Percentiles rank a stretch among this genome's conserved stretches.
These are phyloP conservation scores for Sugiyamaella floridensis DNA, from an alignment of 805 yeast species.

Conservation along the genomic window DNA sequence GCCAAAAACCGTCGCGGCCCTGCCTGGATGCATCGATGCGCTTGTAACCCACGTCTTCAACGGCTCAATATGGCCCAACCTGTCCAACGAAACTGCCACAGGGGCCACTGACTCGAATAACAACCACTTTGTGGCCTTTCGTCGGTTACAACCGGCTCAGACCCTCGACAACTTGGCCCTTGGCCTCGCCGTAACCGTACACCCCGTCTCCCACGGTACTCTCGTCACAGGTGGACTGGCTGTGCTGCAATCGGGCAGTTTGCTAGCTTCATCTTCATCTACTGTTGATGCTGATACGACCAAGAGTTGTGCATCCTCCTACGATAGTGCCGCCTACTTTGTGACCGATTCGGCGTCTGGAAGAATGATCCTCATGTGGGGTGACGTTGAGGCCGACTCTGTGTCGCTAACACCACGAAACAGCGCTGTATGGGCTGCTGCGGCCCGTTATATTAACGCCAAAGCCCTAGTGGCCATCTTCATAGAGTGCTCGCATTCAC, in stretches of 20 bases:
- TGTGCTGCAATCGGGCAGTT: background rate
- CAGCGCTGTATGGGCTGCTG: conserved; percentile 46
- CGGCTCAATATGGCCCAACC: conserved; percentile 74
- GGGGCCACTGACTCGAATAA: conserved; percentile 3
- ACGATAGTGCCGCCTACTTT: conserved; percentile 56
- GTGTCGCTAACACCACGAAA: conserved; percentile 37
- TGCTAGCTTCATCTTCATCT: background rate
- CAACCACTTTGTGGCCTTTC: conserved; percentile 9
- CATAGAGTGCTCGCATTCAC: conserved; percentile 69
- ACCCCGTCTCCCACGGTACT: conserved; percentile 25
- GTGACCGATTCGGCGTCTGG: conserved; percentile 34
- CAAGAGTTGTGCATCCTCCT: conserved; percentile 7
- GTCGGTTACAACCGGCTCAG: conserved; percentile 8
- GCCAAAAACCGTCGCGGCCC: conserved; percentile 47
- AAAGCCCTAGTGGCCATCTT: conserved; percentile 48
- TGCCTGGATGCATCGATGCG: conserved; percentile 44
- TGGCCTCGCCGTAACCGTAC: conserved; percentile 16
- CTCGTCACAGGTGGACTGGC: background rate
- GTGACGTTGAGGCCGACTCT: conserved; percentile 73
- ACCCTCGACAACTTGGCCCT: conserved; percentile 8
- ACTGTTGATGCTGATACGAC: background rate
- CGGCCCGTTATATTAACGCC: conserved; percentile 41
- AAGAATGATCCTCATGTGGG: conserved; percentile 55
- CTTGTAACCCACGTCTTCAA: conserved; percentile 58
- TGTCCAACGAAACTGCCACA: conserved; percentile 31